Conservation (phyloP, 192 early-diverging fungal genomes). For the Spinellus fusiger region DNA sequence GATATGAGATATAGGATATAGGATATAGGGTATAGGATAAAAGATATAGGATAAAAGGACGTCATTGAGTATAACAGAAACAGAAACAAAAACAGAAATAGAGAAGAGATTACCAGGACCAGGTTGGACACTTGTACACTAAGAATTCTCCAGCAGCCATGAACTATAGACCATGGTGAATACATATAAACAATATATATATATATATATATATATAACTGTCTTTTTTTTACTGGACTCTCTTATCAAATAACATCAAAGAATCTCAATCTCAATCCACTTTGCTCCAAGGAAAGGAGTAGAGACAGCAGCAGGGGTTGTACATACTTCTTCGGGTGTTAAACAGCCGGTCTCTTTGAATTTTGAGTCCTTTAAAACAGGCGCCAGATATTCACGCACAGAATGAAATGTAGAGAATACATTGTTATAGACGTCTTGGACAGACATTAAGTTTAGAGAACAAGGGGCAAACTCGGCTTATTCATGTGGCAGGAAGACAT, state of each 20-base stretch:
- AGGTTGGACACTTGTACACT: conserved; percentile 98
- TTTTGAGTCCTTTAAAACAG: conserved; percentile 88
- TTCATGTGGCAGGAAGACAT: too few species aligned
- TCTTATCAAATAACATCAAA: too few species aligned
- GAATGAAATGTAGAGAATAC: conserved; percentile 31
- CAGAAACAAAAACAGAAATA: background rate
- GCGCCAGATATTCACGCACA: conserved; percentile 82
- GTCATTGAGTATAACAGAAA: too few species aligned
- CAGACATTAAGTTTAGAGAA: conserved; percentile 20
- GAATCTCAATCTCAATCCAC: background rate
- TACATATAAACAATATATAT: conserved; percentile 11
- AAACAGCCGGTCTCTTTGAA: conserved; percentile 95
- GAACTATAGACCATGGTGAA: conserved; percentile 53
- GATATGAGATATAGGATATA: too few species aligned
- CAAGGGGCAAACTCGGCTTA: background rate
- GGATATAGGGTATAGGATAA: background rate
- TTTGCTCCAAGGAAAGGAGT: background rate
- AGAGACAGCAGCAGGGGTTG: background rate
- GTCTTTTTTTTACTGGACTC: background rate
- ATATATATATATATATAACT: background rate
- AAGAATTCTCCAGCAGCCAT: conserved; percentile 95
- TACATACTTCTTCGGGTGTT: conserved; percentile 87
- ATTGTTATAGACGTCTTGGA: conserved; percentile 34
- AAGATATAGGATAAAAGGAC: too few species aligned
- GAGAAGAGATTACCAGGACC: conserved; percentile 63